A percentile compares a stretch with the other conserved stretches of the same genome.
Conservation (phyloP, 768 basidiomycete genomes). For the Xerocomus spinulosus region DNA sequence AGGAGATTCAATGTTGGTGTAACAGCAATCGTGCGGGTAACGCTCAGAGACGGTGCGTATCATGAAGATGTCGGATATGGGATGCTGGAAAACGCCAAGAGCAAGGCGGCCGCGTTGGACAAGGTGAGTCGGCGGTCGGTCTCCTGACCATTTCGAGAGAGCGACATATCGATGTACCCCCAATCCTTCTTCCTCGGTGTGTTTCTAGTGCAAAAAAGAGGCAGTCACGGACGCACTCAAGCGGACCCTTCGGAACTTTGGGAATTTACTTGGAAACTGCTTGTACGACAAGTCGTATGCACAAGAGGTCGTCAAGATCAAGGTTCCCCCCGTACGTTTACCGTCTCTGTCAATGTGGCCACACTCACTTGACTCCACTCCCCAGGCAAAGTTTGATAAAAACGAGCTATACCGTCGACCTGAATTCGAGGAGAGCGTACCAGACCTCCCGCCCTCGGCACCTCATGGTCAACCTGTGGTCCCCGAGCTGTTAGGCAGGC, state of each 20-base stretch:
- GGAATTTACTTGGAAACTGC: conserved; percentile 93
- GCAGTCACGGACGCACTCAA: conserved; percentile 95
- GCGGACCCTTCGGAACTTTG: conserved; percentile 86
- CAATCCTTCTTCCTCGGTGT: neutral
- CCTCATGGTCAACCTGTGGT: neutral
- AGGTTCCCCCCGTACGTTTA: conserved; percentile 66
- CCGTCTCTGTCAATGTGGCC: neutral
- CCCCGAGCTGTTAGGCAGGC: neutral
- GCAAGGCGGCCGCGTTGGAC: conserved; percentile 82
- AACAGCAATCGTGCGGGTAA: conserved; percentile 82
- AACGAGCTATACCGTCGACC: conserved; percentile 65
- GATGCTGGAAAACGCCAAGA: conserved; percentile 74
- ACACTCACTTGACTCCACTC: neutral
- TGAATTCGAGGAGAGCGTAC: conserved; percentile 54
- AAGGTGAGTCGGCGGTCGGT: conserved; percentile 57
- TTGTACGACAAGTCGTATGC: conserved; percentile 93
- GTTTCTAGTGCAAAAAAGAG: conserved; percentile 89
- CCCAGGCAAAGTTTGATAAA: conserved; percentile 64
- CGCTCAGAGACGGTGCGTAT: conserved; percentile 78
- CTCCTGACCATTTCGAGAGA: neutral
- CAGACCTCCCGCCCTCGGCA: conserved; percentile 14
- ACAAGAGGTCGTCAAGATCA: conserved; percentile 82
- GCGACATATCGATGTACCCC: neutral
- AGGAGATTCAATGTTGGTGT: conserved; percentile 67
- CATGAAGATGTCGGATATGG: conserved; percentile 98